Percentiles rank a stretch among this genome's conserved stretches.
Evolutionary conservation across 2,329 filamentous ascomycete genomes (phyloP).

Genomic region (Hymenoscyphus infarciens): DNA sequence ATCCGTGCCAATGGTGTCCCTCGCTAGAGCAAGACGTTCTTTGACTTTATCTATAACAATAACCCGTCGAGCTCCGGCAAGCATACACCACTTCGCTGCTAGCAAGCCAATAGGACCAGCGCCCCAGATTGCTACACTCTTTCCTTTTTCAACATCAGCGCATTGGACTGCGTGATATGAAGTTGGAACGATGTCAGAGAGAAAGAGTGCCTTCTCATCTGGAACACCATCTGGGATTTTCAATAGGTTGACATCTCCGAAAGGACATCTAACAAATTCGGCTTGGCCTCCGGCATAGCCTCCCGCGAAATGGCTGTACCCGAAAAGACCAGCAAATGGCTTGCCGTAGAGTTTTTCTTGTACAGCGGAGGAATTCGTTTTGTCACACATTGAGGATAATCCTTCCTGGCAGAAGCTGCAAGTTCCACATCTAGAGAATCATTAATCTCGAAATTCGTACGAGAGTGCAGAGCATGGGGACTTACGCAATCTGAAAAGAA

Average conservation of each 20-base stretch:
- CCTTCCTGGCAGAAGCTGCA: conserved; percentile 53
- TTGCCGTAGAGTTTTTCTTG: conserved; percentile 55
- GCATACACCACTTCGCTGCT: conserved; percentile 51
- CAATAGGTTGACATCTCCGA: conserved; percentile 60
- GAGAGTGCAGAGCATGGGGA: conserved; percentile 17
- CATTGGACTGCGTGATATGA: conserved; percentile 63
- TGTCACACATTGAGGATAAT: conserved; percentile 55
- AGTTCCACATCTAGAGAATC: conserved; percentile 37
- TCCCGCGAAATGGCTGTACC: conserved; percentile 58
- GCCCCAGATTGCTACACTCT: conserved; percentile 63
- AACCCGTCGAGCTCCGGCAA: conserved; percentile 56
- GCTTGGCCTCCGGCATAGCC: conserved; percentile 66
- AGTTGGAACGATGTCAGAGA: conserved; percentile 61
- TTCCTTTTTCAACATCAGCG: conserved; percentile 59
- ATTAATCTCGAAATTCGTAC: too few relatives aligned
- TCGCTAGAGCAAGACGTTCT: conserved; percentile 54
- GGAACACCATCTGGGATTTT: conserved; percentile 61
- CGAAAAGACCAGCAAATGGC: conserved; percentile 50
- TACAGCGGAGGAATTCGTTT: conserved; percentile 56
- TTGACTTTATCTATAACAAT: conserved; percentile 59
- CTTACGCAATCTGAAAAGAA: conserved; percentile 62
- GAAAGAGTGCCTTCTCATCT: conserved; percentile 62
- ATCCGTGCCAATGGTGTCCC: conserved; percentile 53
- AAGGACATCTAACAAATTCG: conserved; percentile 64
- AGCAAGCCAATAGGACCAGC: conserved; percentile 65